Percentiles rank a stretch among this genome's conserved stretches.
These are phyloP conservation scores for Tephrocybe sp. DNA, from an alignment of 768 basidiomycete species.

Conservation along the genomic window DNA sequence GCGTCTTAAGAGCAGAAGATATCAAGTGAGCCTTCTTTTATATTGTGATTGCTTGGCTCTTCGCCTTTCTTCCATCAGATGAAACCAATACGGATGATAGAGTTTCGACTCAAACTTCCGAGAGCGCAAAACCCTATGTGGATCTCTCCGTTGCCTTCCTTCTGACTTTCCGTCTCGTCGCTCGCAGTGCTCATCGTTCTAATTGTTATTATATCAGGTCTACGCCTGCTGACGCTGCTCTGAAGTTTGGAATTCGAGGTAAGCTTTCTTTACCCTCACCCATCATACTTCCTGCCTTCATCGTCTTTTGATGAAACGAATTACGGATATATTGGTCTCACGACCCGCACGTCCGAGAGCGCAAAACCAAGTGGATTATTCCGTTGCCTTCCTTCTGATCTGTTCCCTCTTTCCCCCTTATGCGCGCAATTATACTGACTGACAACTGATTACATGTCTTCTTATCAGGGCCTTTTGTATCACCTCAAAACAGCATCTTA, in stretches of 20 bases:
- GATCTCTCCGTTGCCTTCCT: conserved; percentile 63
- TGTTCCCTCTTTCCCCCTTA: neutral
- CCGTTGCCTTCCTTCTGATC: conserved; percentile 65
- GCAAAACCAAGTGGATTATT: conserved; percentile 44
- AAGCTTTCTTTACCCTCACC: neutral
- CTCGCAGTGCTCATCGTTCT: no score
- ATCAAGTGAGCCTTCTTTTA: conserved; percentile 3
- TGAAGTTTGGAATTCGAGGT: neutral
- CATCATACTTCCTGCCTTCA: neutral
- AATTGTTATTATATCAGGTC: no score
- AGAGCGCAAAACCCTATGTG: conserved; percentile 36
- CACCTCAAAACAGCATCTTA: neutral
- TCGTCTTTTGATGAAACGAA: conserved; percentile 24
- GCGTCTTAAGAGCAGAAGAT: neutral
- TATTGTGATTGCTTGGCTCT: neutral
- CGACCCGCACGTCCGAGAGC: conserved; percentile 32
- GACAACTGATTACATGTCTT: neutral
- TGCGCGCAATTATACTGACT: neutral
- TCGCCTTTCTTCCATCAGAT: conserved; percentile 7
- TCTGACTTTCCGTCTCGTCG: conserved; percentile 31
- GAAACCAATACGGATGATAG: conserved; percentile 20
- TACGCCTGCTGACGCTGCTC: neutral
- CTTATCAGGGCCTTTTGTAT: neutral
- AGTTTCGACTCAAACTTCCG: conserved; percentile 20
- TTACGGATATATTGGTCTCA: conserved; percentile 30